Base-by-base conservation (phyloP, 441 rosid genomes). In the Populus hybrid region DNA sequence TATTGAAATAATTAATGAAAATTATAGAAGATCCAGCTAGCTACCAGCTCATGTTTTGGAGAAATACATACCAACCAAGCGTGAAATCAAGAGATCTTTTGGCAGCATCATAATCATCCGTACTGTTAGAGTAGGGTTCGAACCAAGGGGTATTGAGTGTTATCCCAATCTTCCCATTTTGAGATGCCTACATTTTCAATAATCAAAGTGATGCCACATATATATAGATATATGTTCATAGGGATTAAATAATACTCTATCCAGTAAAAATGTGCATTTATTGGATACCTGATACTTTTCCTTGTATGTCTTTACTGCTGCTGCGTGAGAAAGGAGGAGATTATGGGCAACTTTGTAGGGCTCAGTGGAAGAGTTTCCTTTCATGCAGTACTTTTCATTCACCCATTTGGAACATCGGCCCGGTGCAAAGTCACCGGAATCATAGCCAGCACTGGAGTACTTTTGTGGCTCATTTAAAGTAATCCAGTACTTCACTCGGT, bases 321-420 rank as follows among this genome's bases (percentile, higher is more conserved):
- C 74, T 6, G 78, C 65, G 75, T 75, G 28, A 26, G 28, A 26
- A 26, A 26, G 28, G 28, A 26, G 28, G 28, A 26, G 28, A 26
- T 26, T 2, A n/a, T 79, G 78, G 3, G 36, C 34, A 1, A 63
- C 82, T 4, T 70, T 19, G 14, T 75, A 79, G 2, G 82, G 78
- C 14, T 79, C 78, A n/a, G 75, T 79, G 24, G 78, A 65, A 14
- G 82, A 79, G 66, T 79, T 65, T 9, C 78, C 82, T 1, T 10
- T 26, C 0, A 24, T 40, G 57, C 82, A 79, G 30, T 69, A 74
- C 59, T 53, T 66, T 2, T 50, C 63, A 32, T 40, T 28, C 4
- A 28, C 30, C 30, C 30, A 38, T 2, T 42, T 74, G 0, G 57
- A 36, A 71, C 2, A 0, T 1, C 30, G 3, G 30, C 30, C 30